These are phyloP conservation scores for Aureobasidium vineae DNA, from an alignment of 2,329 filamentous ascomycete genomes.

Conservation along the genomic window DNA sequence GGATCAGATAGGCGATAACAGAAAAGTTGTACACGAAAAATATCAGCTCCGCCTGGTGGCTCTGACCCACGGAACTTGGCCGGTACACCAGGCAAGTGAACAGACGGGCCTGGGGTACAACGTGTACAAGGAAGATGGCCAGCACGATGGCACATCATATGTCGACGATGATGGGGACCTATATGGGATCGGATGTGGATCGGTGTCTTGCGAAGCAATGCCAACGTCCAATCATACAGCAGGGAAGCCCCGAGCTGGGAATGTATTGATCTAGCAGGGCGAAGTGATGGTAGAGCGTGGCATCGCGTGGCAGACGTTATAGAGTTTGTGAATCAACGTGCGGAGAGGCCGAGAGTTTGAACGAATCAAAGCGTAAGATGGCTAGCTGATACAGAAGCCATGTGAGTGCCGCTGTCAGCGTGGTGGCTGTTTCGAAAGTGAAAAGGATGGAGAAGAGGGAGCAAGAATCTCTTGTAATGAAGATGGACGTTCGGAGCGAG, in stretches of 20 bases:
- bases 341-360: not conserved
- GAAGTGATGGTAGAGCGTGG: not conserved
- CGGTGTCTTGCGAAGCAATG: not conserved
- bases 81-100: not conserved
- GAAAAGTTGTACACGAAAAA: not conserved
- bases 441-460: not conserved
- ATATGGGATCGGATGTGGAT: not conserved
- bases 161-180: not conserved
- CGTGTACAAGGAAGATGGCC: not conserved
- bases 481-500: not conserved
- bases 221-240: constrained; percentile 3
- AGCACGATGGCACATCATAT: not conserved
- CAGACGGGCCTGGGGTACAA: not conserved
- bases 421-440: not conserved
- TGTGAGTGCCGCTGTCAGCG: not conserved
- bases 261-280: not conserved
- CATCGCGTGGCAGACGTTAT: not conserved
- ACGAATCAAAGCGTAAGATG: not conserved
- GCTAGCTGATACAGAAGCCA: constrained; percentile 10
- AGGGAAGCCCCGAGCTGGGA: not conserved
- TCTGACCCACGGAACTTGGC: not conserved
- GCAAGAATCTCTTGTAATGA: not conserved
- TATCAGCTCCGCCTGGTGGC: not conserved
- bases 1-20: not conserved
- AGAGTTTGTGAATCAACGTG: not conserved